phyloP scores from a whole-genome alignment of 2,329 filamentous ascomycete species.

The Sporothrix protearum region DNA sequence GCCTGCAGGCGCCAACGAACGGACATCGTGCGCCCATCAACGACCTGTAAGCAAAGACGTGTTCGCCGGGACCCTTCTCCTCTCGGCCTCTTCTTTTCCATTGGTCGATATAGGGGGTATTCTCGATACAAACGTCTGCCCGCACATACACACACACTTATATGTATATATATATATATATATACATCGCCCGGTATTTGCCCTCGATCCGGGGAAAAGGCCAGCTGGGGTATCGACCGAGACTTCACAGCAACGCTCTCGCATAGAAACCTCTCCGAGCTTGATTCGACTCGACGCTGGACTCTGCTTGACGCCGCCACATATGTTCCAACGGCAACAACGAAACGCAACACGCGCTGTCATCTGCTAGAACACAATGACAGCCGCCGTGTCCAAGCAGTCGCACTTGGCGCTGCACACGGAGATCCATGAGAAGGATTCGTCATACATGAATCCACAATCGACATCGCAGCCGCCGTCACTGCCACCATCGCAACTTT shows the following conservation, averaged over 20 bases:
- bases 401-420: neutral
- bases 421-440: slow-evolving; percentile 6
- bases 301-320: neutral
- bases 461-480: neutral
- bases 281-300: neutral
- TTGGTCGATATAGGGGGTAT: neutral
- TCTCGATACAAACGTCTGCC: neutral
- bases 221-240: neutral
- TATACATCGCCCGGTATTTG: neutral
- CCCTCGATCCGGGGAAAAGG: neutral
- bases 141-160: neutral
- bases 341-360: neutral
- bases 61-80: neutral
- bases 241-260: neutral
- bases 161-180: too few species aligned
- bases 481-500: neutral
- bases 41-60: neutral
- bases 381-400: neutral
- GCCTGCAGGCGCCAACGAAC: neutral
- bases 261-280: neutral
- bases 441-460: neutral
- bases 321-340: neutral
- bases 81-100: neutral
- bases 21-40: neutral
- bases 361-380: neutral